phyloP scores from a whole-genome alignment of 2,329 filamentous ascomycete species.

The Ceratocystiopsis sp. region DNA sequence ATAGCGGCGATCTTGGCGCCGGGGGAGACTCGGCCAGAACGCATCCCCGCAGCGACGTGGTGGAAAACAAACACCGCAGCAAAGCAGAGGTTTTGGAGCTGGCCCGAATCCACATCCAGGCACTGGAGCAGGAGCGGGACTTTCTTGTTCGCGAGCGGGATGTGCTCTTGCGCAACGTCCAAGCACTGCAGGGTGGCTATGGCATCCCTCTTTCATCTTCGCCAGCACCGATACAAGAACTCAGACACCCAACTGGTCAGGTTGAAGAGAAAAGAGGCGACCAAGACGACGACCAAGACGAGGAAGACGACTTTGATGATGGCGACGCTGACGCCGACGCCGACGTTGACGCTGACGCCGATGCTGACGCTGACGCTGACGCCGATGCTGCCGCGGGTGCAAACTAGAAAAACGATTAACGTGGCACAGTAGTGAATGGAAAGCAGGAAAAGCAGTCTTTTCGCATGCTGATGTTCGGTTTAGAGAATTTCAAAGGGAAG shows the following conservation, averaged over 20 bases:
- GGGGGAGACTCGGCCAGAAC: slow-evolving; percentile 1
- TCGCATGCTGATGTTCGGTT: too few species aligned
- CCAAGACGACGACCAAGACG: not conserved
- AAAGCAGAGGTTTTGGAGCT: slow-evolving; percentile 21
- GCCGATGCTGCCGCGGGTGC: too few species aligned
- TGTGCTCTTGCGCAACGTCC: slow-evolving; percentile 9
- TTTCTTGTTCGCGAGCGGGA: slow-evolving; percentile 15
- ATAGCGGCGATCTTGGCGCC: slow-evolving; percentile 1
- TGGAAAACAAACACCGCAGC: slow-evolving; percentile 16
- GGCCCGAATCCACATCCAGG: slow-evolving; percentile 17
- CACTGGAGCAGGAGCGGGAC: slow-evolving; percentile 16
- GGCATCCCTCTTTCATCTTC: not conserved
- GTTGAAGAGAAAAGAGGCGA: not conserved
- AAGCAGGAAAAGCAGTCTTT: too few species aligned
- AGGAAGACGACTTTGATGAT: not conserved
- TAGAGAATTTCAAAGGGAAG: too few species aligned
- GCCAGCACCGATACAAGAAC: too few species aligned
- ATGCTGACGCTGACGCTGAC: too few species aligned
- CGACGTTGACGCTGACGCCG: not conserved
- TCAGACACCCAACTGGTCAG: too few species aligned
- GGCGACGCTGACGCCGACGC: not conserved
- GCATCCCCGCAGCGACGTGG: not conserved
- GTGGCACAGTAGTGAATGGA: too few species aligned
- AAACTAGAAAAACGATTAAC: too few species aligned
- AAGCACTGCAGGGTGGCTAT: slow-evolving; percentile 6